A percentile compares a stretch with the other conserved stretches of the same genome.
These are phyloP conservation scores for Xylogone sp. DNA, from an alignment of 2,329 filamentous ascomycete genomes.

Conservation along the genomic window DNA sequence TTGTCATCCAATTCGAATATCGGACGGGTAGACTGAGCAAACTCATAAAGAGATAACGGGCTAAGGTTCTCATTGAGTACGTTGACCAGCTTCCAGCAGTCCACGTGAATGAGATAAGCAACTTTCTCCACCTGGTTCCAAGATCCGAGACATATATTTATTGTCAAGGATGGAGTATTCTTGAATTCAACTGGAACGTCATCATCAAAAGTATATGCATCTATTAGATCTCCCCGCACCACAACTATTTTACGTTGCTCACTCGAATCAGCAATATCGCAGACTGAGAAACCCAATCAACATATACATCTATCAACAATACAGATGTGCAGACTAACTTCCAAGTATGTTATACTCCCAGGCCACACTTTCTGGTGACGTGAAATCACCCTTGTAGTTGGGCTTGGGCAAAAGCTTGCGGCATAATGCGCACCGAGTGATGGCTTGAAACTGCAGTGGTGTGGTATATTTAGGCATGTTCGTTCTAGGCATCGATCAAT, in stretches of 20 bases:
- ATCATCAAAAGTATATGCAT: neutral
- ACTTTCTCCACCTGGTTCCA: neutral
- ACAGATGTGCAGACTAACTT: slow-evolving; percentile 1
- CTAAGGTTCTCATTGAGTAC: neutral
- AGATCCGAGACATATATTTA: neutral
- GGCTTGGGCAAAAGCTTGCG: neutral
- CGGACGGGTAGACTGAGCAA: slow-evolving; percentile 1
- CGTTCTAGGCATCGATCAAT: too few relatives aligned
- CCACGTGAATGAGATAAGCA: slow-evolving; percentile 2
- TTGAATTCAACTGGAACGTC: neutral
- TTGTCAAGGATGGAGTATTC: neutral
- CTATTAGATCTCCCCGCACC: neutral
- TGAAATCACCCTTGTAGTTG: neutral
- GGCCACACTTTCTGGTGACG: neutral
- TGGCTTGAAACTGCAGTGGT: too few relatives aligned
- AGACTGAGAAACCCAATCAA: neutral
- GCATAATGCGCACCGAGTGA: neutral
- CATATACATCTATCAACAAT: neutral
- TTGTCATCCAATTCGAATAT: neutral
- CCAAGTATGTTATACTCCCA: slow-evolving; percentile 3
- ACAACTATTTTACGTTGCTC: neutral
- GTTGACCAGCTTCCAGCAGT: slow-evolving; percentile 2
- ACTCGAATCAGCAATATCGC: neutral
- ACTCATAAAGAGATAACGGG: slow-evolving; percentile 2
- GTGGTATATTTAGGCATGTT: too few relatives aligned